A percentile compares a stretch with the other conserved stretches of the same genome.
Conservation (phyloP, 2,329 filamentous ascomycete species). For the Atkinsonella hypoxylon region DNA sequence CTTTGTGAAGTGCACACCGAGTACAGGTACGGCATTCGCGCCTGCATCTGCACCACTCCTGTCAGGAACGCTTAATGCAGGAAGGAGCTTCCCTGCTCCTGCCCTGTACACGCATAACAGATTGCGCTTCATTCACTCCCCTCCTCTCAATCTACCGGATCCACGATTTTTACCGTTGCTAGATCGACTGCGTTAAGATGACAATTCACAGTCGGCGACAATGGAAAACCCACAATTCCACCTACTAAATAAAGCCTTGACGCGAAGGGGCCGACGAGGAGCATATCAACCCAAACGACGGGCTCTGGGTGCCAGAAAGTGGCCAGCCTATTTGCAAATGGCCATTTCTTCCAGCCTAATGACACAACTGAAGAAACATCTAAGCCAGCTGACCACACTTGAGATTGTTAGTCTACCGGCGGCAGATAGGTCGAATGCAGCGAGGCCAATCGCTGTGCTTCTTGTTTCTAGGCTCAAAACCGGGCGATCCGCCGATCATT, state of each 20-base stretch:
- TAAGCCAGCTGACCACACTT: neutral
- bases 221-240: too few relatives aligned
- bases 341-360: too few relatives aligned
- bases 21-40: neutral
- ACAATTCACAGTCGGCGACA: too few relatives aligned
- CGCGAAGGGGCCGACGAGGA: too few relatives aligned
- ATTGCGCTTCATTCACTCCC: neutral
- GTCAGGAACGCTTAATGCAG: neutral
- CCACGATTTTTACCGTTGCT: neutral
- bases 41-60: neutral
- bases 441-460: neutral
- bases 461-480: neutral
- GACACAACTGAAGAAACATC: neutral
- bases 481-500: neutral
- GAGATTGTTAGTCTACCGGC: neutral
- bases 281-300: too few relatives aligned
- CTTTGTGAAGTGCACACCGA: too few relatives aligned
- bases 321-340: too few relatives aligned
- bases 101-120: neutral
- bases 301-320: too few relatives aligned
- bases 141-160: too few relatives aligned
- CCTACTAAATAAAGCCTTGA: too few relatives aligned
- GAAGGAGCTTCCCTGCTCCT: neutral
- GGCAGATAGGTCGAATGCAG: neutral
- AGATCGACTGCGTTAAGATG: too few relatives aligned